phyloP scores from a whole-genome alignment of 2,329 filamentous ascomycete genomes.

The Monascus ruber region DNA sequence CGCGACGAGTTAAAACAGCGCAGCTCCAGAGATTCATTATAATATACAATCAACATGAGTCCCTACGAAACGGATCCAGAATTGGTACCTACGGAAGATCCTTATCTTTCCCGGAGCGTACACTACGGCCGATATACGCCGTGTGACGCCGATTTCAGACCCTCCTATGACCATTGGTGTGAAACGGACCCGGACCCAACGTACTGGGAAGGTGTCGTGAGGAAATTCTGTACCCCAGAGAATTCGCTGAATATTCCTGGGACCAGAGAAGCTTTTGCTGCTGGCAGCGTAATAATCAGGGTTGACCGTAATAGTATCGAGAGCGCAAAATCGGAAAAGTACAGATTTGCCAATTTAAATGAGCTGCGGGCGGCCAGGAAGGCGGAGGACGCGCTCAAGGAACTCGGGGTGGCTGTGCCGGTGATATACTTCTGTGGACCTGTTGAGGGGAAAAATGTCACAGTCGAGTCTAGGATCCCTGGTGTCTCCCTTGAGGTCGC shows the following conservation, averaged over 20 bases:
- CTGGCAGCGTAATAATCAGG: conserved; percentile 26
- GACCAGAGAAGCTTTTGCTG: conserved; percentile 22
- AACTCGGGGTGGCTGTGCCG: conserved; percentile 23
- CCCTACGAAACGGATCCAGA: conserved; percentile 26
- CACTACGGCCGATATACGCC: conserved; percentile 26
- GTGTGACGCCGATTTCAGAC: conserved; percentile 23
- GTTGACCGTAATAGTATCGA: conserved; percentile 20
- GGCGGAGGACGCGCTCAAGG: conserved; percentile 21
- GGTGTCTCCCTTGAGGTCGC: conserved; percentile 28
- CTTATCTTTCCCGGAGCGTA: conserved; percentile 20
- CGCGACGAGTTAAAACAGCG: no score
- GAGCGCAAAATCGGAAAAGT: conserved; percentile 18
- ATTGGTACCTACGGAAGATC: conserved; percentile 20
- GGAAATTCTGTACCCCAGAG: conserved; percentile 18
- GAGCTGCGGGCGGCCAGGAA: conserved; percentile 24
- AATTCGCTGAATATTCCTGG: conserved; percentile 20
- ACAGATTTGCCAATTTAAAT: conserved; percentile 25
- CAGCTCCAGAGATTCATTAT: no score
- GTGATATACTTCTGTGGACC: conserved; percentile 26
- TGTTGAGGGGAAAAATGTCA: conserved; percentile 28
- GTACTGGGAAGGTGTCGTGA: conserved; percentile 27
- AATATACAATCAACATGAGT: conserved; percentile 5
- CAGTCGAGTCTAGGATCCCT: conserved; percentile 29
- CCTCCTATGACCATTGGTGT: conserved; percentile 22
- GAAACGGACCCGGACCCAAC: conserved; percentile 16